These are phyloP conservation scores for Penicillium samsonianum DNA, from an alignment of 495 filamentous ascomycete species.

Conservation along the genomic window DNA sequence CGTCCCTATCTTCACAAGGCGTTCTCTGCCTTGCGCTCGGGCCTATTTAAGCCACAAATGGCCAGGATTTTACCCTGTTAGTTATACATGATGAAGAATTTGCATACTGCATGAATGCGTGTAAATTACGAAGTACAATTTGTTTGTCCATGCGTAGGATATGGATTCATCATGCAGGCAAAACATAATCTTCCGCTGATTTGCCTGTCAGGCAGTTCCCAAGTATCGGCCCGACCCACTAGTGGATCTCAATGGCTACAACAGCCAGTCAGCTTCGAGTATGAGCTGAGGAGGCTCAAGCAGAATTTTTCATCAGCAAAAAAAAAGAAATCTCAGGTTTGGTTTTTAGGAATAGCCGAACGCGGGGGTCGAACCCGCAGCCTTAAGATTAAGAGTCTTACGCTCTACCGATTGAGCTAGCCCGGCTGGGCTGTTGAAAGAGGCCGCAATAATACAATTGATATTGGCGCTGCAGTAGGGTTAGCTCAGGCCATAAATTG, in stretches of 20 bases:
- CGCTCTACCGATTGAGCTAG: slow-evolving; percentile 64
- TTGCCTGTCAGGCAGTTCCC: too few species aligned
- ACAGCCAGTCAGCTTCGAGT: slow-evolving; percentile 19
- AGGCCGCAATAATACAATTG: neutral
- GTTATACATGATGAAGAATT: neutral
- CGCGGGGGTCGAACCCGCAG: slow-evolving; percentile 60
- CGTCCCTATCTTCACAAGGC: slow-evolving; percentile 11
- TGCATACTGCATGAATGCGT: neutral
- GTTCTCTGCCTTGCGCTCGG: slow-evolving; percentile 30
- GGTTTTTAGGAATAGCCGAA: slow-evolving; percentile 47
- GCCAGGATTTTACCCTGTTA: slow-evolving; percentile 1
- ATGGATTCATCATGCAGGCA: neutral
- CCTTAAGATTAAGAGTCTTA: slow-evolving; percentile 64
- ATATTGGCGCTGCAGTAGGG: neutral
- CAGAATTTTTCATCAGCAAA: slow-evolving; percentile 23
- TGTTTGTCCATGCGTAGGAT: neutral
- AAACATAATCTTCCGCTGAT: neutral
- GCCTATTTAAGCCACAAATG: slow-evolving; percentile 14
- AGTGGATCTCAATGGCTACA: slow-evolving; percentile 6
- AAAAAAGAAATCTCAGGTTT: slow-evolving; percentile 22
- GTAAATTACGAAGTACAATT: neutral
- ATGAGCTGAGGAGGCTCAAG: slow-evolving; percentile 1
- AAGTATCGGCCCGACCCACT: slow-evolving; percentile 18
- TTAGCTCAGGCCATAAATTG: neutral
- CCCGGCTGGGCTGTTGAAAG: slow-evolving; percentile 39